A percentile compares a stretch with the other conserved stretches of the same genome.
phyloP scores from a whole-genome alignment of 2,329 filamentous ascomycete species.

The Cercospora sesami region DNA sequence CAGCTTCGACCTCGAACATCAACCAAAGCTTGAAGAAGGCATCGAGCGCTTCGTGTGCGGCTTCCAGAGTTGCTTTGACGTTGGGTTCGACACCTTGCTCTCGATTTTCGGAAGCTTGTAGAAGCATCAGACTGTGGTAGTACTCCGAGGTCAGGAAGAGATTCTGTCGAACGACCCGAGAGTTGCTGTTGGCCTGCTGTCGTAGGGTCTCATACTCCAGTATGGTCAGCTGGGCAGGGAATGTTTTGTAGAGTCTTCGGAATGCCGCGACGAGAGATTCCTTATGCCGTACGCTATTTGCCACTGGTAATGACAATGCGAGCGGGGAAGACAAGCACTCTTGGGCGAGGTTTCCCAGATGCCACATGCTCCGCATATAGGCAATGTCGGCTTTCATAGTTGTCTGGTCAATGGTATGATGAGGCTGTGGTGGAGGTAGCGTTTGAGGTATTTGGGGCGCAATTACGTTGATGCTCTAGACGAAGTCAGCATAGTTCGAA shows the following conservation, averaged over 20 bases:
- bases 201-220: conserved; percentile 64
- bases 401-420: conserved; percentile 37
- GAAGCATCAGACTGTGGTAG: conserved; percentile 77
- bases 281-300: conserved; percentile 67
- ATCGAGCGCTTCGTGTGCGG: conserved; percentile 71
- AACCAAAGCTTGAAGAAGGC: conserved; percentile 73
- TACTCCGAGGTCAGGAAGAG: conserved; percentile 80
- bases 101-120: conserved; percentile 69
- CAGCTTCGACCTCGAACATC: conserved; percentile 68
- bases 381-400: conserved; percentile 39
- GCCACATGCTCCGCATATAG: conserved; percentile 76
- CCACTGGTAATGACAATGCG: conserved; percentile 71
- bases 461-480: conserved; percentile 49
- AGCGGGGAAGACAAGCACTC: conserved; percentile 73
- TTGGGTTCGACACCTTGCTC: conserved; percentile 57
- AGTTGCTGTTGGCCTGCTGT: conserved; percentile 59
- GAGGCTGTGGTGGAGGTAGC: conserved; percentile 37
- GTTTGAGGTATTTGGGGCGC: conserved; percentile 42
- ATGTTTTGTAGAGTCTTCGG: conserved; percentile 68
- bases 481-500: neutral
- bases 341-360: conserved; percentile 74
- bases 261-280: conserved; percentile 69
- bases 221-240: conserved; percentile 68
- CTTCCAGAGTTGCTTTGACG: conserved; percentile 68
- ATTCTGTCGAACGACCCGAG: conserved; percentile 70